phyloP scores from a whole-genome alignment of 2,329 filamentous ascomycete genomes.

The Penicillium hordei region DNA sequence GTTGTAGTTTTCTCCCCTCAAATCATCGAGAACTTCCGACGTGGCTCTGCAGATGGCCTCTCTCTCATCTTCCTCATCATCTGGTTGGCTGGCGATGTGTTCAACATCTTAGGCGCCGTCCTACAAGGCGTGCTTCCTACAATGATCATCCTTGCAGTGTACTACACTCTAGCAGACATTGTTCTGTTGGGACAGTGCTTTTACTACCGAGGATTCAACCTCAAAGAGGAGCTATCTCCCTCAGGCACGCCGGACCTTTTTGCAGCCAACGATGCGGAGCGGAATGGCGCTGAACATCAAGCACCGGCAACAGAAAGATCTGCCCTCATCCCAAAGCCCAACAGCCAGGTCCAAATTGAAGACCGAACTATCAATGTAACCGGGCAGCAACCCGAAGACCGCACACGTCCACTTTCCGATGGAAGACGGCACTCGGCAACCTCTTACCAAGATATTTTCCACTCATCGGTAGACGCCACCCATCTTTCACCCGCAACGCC shows the following conservation, averaged over 20 bases:
- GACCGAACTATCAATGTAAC: background rate
- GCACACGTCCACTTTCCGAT: conserved; percentile 9
- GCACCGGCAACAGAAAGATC: conserved; percentile 32
- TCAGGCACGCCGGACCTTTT: conserved; percentile 16
- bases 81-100: conserved; percentile 92
- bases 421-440: conserved; percentile 29
- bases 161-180: conserved; percentile 89
- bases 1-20: conserved; percentile 97
- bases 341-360: conserved; percentile 18
- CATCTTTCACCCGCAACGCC: conserved; percentile 82
- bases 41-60: conserved; percentile 80
- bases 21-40: conserved; percentile 90
- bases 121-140: conserved; percentile 89
- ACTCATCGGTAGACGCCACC: conserved; percentile 58
- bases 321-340: conserved; percentile 27
- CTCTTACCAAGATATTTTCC: conserved; percentile 49
- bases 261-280: conserved; percentile 16
- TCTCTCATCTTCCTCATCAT: conserved; percentile 89
- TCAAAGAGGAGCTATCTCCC: conserved; percentile 33
- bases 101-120: conserved; percentile 92
- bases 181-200: conserved; percentile 88
- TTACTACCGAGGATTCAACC: conserved; percentile 82
- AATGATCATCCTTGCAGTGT: conserved; percentile 92
- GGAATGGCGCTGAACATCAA: conserved; percentile 20
- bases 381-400: conserved; percentile 6